Conservation (phyloP, 257 asterid species). For the Solanum bukasovii region DNA sequence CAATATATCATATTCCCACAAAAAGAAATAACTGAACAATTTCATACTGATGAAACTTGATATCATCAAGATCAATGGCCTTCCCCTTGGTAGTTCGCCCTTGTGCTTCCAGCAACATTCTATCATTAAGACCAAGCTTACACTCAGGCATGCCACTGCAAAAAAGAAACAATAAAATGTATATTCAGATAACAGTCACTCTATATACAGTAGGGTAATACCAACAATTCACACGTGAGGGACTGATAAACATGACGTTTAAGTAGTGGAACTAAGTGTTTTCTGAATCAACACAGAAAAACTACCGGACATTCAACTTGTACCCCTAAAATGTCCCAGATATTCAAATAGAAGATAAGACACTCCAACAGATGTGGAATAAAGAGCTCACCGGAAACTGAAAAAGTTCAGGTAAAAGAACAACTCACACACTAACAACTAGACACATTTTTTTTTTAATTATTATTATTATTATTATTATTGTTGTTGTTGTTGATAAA, state of each 20-base stretch:
- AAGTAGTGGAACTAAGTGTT: not conserved
- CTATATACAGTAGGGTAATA: not conserved
- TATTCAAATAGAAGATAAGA: not conserved
- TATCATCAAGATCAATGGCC: conserved; percentile 96
- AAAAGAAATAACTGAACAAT: not conserved
- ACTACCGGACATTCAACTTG: not conserved
- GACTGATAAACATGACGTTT: not conserved
- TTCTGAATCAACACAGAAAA: not conserved
- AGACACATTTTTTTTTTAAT: not conserved
- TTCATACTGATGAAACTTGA: conserved; percentile 97
- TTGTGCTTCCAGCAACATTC: conserved; percentile 94
- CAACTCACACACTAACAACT: not conserved
- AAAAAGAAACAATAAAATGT: not conserved
- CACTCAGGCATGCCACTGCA: conserved; percentile 99
- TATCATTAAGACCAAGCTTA: conserved; percentile 97
- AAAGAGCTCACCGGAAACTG: not conserved
- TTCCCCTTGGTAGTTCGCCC: conserved; percentile 93
- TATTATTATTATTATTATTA: not conserved
- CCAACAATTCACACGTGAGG: not conserved
- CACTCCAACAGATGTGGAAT: not conserved
- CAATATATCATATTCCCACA: not conserved
- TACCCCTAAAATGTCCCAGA: not conserved
- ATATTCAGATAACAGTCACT: not conserved
- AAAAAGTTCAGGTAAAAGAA: not conserved
- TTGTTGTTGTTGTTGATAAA: not conserved